These are phyloP conservation scores for Fonsecaea monophora DNA, from an alignment of 2,329 filamentous ascomycete species.

Conservation along the genomic window DNA sequence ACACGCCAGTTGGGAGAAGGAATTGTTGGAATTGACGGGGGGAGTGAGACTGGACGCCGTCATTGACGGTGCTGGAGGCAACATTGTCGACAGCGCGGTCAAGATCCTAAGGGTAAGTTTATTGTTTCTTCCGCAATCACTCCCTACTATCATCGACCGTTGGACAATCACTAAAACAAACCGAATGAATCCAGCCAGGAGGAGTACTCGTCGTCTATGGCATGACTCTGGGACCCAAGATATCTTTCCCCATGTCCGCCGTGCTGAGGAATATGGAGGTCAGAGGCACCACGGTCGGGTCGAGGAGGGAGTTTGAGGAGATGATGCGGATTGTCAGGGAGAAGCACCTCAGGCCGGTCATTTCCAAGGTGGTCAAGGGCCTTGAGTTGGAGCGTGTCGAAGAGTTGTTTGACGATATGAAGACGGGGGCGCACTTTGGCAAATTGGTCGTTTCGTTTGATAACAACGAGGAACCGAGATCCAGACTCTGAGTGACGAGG, in stretches of 20 bases:
- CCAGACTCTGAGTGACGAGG: background rate
- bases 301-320: constrained; percentile 80
- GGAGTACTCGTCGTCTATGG: constrained; percentile 84
- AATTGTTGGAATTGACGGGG: constrained; percentile 65
- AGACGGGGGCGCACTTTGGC: constrained; percentile 82
- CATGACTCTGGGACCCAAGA: constrained; percentile 85
- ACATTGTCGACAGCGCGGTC: constrained; percentile 73
- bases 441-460: constrained; percentile 82
- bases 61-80: constrained; percentile 87
- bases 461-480: background rate
- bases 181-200: constrained; percentile 47
- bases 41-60: constrained; percentile 77
- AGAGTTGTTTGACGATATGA: constrained; percentile 83
- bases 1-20: constrained; percentile 75
- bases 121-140: too few species aligned
- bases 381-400: constrained; percentile 74
- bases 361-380: constrained; percentile 75
- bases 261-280: constrained; percentile 87
- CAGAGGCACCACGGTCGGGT: constrained; percentile 87
- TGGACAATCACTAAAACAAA: too few species aligned
- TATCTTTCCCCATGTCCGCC: constrained; percentile 83
- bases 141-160: too few species aligned
- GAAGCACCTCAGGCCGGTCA: constrained; percentile 75
- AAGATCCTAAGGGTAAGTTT: constrained; percentile 66
- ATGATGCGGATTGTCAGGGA: constrained; percentile 82